phyloP scores from a whole-genome alignment of 78 protist species.

The Cavenderia fasciculata region DNA sequence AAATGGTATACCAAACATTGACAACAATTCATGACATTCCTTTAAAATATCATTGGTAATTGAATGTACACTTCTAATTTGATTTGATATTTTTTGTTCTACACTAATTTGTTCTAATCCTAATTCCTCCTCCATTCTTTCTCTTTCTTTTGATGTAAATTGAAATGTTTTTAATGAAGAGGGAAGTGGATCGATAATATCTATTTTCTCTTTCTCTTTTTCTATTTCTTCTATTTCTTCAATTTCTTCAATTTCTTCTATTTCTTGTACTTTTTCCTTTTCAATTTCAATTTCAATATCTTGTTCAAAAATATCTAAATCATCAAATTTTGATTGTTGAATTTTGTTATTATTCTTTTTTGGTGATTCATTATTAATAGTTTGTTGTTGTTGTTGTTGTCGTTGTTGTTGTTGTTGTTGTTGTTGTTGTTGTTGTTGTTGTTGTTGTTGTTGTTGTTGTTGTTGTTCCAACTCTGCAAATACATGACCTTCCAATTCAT shows the following conservation, averaged over 20 bases:
- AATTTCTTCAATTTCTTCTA: not conserved
- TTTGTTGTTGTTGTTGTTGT: too few relatives aligned
- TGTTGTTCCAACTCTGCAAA: slow-evolving; percentile 7
- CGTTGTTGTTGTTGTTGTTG: not conserved
- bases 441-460: not conserved
- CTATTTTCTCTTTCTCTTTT: not conserved
- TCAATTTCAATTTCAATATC: not conserved
- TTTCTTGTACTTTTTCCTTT: not conserved
- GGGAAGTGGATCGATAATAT: slow-evolving; percentile 21
- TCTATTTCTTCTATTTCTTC: not conserved
- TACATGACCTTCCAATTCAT: not conserved
- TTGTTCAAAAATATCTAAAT: not conserved
- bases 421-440: not conserved
- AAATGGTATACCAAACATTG: slow-evolving; percentile 81
- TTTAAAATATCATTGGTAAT: slow-evolving; percentile 43
- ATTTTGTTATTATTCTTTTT: too few relatives aligned
- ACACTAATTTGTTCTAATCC: slow-evolving; percentile 20
- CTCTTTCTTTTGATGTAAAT: slow-evolving; percentile 24
- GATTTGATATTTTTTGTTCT: not conserved
- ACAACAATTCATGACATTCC: slow-evolving; percentile 56
- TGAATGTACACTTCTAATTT: slow-evolving; percentile 17
- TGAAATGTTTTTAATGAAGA: too few relatives aligned
- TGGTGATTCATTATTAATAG: too few relatives aligned
- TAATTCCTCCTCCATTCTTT: slow-evolving; percentile 14
- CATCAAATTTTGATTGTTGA: slow-evolving; percentile 9